These are phyloP conservation scores for Rhynchosporium agropyri DNA, from an alignment of 2,329 filamentous ascomycete species.

Conservation along the genomic window DNA sequence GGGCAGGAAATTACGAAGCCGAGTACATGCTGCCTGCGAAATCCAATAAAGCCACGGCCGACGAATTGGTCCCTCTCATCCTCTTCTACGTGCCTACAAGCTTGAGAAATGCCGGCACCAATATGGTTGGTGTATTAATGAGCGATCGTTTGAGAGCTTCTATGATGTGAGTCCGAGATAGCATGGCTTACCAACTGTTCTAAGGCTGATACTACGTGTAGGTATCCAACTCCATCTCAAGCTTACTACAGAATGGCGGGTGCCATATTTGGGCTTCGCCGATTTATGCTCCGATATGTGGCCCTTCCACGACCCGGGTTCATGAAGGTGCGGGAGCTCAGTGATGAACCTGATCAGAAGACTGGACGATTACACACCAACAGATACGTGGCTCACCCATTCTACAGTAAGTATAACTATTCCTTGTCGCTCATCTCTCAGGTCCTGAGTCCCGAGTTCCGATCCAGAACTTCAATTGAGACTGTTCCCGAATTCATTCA, in stretches of 20 bases:
- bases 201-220: constrained; percentile 30
- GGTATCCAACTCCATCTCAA: constrained; percentile 50
- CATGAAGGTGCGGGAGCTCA: constrained; percentile 46
- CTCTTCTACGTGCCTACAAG: constrained; percentile 55
- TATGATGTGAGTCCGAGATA: constrained; percentile 56
- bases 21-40: constrained; percentile 57
- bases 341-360: constrained; percentile 52
- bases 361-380: constrained; percentile 55
- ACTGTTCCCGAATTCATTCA: background rate
- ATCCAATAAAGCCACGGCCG: constrained; percentile 55
- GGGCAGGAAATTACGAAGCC: constrained; percentile 61
- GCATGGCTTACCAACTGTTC: background rate
- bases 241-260: constrained; percentile 48
- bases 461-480: background rate
- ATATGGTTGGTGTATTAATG: constrained; percentile 62
- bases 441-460: background rate
- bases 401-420: constrained; percentile 49
- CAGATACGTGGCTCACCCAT: constrained; percentile 64
- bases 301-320: constrained; percentile 56
- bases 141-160: constrained; percentile 64
- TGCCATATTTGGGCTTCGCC: constrained; percentile 53
- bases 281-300: constrained; percentile 59
- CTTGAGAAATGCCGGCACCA: constrained; percentile 50
- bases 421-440: too few species aligned
- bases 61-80: constrained; percentile 62